Percentiles rank a stretch among this genome's conserved stretches.
phyloP scores from a whole-genome alignment of 202 grass and related monocot species.

The Bolboschoenoplectus hybrid region DNA sequence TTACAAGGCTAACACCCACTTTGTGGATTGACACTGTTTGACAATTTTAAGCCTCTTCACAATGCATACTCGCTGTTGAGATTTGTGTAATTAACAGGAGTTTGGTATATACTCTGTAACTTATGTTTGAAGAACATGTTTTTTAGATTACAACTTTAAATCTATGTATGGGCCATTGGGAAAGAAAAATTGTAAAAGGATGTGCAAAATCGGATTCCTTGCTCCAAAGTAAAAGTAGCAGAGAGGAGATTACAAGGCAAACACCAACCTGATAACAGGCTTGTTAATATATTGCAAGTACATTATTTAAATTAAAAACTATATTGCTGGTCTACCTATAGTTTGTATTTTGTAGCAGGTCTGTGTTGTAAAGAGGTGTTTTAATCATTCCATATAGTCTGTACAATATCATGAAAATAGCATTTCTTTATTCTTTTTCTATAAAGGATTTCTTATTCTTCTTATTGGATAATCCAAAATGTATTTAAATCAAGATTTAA shows the following conservation, averaged over 20 bases:
- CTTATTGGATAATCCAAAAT: background rate
- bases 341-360: background rate
- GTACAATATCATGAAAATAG: background rate
- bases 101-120: background rate
- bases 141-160: background rate
- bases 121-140: background rate
- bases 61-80: conserved; percentile 5
- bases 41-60: conserved; percentile 7
- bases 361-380: background rate
- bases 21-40: background rate
- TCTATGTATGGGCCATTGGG: background rate
- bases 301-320: background rate
- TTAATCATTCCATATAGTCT: background rate
- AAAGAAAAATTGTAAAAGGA: too few species aligned
- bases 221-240: background rate
- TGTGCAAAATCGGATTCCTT: background rate
- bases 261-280: background rate
- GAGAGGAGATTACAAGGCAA: background rate
- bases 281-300: background rate
- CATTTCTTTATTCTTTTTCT: background rate
- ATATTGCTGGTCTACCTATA: background rate
- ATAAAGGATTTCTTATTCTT: background rate
- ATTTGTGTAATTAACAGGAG: background rate
- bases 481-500: background rate
- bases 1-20: conserved; percentile 22